Evolutionary conservation across 1,284 basidiomycete genomes (phyloP).

Genomic region (Apiotrichum gracile): DNA sequence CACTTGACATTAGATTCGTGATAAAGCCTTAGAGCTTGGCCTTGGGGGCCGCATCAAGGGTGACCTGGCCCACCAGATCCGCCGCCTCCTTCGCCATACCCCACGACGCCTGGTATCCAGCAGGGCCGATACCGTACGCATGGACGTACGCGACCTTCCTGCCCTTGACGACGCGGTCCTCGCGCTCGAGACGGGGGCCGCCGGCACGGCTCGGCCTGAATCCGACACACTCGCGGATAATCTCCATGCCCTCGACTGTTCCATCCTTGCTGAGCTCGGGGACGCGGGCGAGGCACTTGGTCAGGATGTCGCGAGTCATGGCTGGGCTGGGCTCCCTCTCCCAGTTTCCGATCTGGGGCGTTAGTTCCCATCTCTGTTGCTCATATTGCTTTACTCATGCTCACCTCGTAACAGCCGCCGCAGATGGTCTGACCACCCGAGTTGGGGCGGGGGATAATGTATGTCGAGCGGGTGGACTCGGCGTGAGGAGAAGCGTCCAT

Average conservation of each 20-base stretch:
- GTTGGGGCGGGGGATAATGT: constrained; percentile 21
- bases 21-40: neutral
- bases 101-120: constrained; percentile 37
- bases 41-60: neutral
- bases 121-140: constrained; percentile 28
- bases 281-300: constrained; percentile 16
- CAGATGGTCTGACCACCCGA: constrained; percentile 17
- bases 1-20: too few relatives aligned
- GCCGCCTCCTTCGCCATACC: constrained; percentile 32
- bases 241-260: constrained; percentile 17
- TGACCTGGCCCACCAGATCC: constrained; percentile 19
- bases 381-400: neutral
- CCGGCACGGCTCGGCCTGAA: constrained; percentile 16
- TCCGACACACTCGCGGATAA: constrained; percentile 19
- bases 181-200: constrained; percentile 17
- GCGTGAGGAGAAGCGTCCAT: constrained; percentile 14
- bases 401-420: constrained; percentile 21
- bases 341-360: constrained; percentile 8
- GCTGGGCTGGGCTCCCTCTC: constrained; percentile 9
- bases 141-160: constrained; percentile 18
- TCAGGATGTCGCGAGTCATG: constrained; percentile 12
- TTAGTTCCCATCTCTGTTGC: neutral
- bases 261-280: constrained; percentile 14
- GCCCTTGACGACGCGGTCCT: constrained; percentile 1
- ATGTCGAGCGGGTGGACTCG: constrained; percentile 17